Conservation (phyloP, 495 filamentous ascomycete genomes). For the Daldinia concentrica region DNA sequence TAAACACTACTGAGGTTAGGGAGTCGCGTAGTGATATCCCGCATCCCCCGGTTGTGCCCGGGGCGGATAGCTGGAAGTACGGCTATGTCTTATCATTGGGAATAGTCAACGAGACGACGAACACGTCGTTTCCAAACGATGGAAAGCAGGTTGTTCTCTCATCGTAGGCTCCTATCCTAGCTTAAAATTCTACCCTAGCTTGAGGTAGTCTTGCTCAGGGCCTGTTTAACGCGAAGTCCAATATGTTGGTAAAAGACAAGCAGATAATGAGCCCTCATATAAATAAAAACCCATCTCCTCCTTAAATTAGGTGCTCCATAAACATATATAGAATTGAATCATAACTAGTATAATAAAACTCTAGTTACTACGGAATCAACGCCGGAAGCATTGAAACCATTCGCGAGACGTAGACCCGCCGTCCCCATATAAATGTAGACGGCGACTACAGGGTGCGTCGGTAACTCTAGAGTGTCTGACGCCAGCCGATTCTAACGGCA, state of each 20-base stretch:
- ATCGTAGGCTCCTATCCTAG: not conserved
- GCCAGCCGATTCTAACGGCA: not conserved
- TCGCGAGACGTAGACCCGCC: not conserved
- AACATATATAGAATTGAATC: not conserved
- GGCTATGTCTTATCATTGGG: conserved; percentile 41
- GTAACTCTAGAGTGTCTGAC: conserved; percentile 1
- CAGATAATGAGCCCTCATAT: not conserved
- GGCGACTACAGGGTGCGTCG: not conserved
- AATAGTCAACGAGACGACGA: conserved; percentile 36
- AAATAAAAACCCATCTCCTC: not conserved
- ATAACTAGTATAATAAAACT: not conserved
- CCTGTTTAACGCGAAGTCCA: not conserved
- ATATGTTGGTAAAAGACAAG: not conserved
- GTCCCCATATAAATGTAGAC: not conserved
- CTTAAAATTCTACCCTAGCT: not conserved
- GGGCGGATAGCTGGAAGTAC: conserved; percentile 47
- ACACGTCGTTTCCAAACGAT: conserved; percentile 27
- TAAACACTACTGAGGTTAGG: conserved; percentile 47
- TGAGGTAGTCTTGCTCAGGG: not conserved
- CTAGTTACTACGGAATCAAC: not conserved
- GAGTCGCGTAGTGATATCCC: conserved; percentile 37
- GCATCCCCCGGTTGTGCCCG: conserved; percentile 14
- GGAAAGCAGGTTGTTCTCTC: conserved; percentile 8
- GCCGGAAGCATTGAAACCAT: not conserved
- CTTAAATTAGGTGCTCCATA: not conserved